Evolutionary conservation across 2,329 filamentous ascomycete genomes (phyloP).

Genomic region (Ophiostoma sp.): DNA sequence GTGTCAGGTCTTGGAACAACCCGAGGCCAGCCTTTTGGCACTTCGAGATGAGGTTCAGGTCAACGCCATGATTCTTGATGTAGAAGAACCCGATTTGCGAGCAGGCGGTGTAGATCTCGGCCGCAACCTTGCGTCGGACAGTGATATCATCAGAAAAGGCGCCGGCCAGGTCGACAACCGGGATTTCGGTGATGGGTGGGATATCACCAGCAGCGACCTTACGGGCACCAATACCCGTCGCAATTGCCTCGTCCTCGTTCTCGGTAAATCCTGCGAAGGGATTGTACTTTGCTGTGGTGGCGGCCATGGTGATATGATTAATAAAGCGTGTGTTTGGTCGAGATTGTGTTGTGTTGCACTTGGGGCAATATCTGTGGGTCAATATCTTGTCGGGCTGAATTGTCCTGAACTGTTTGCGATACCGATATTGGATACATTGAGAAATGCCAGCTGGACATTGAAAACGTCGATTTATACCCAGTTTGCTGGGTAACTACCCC

Average conservation of each 20-base stretch:
- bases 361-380: background rate
- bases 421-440: background rate
- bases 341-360: background rate
- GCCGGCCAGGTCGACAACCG: background rate
- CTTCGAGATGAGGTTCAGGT: background rate
- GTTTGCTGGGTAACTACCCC: background rate
- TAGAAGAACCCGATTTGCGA: constrained; percentile 1
- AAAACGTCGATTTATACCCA: constrained; percentile 3
- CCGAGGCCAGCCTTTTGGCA: background rate
- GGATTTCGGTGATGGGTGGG: background rate
- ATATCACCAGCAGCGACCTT: background rate
- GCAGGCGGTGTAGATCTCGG: background rate
- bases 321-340: background rate
- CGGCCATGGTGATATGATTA: background rate
- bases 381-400: background rate
- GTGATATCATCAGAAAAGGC: background rate
- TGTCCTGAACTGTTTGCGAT: background rate
- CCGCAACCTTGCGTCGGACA: background rate
- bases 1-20: background rate
- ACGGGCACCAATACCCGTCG: background rate
- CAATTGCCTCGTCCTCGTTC: constrained; percentile 1
- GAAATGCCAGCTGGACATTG: background rate
- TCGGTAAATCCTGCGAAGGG: background rate
- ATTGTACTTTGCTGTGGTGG: background rate
- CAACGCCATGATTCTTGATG: constrained; percentile 2